Evolutionary conservation across 2,329 filamentous ascomycete species (phyloP).

Genomic region (Macrophomina pseudophaseolina): DNA sequence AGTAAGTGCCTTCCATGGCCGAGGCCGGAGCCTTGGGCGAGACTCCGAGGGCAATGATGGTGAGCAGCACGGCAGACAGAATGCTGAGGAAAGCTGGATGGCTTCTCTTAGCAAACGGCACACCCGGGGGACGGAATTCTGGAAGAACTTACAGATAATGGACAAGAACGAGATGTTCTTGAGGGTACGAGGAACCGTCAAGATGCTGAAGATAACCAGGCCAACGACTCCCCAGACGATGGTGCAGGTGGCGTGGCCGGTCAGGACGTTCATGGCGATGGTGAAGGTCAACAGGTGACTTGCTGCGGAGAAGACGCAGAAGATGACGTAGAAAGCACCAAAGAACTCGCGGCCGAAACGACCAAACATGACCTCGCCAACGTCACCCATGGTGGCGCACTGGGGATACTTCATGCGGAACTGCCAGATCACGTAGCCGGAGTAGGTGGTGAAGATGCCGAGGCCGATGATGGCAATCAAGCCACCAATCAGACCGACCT

Average conservation of each 20-base stretch:
- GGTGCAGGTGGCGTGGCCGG: slow-evolving; percentile 65
- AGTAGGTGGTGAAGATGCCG: slow-evolving; percentile 65
- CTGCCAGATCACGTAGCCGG: slow-evolving; percentile 65
- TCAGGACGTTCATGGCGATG: slow-evolving; percentile 70
- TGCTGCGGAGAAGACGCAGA: slow-evolving; percentile 65
- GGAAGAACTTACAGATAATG: slow-evolving; percentile 53
- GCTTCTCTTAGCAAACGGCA: slow-evolving; percentile 16
- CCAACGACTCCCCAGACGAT: slow-evolving; percentile 68
- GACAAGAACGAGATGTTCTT: slow-evolving; percentile 67
- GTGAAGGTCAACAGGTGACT: slow-evolving; percentile 75
- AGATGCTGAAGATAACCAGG: slow-evolving; percentile 61
- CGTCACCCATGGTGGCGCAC: slow-evolving; percentile 69
- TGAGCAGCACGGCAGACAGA: slow-evolving; percentile 67
- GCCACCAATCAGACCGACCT: slow-evolving; percentile 53
- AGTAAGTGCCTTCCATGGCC: slow-evolving; percentile 38
- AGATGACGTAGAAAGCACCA: slow-evolving; percentile 59
- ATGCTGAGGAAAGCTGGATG: slow-evolving; percentile 66
- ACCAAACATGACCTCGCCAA: slow-evolving; percentile 68
- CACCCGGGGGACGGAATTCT: not conserved
- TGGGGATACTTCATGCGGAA: slow-evolving; percentile 63
- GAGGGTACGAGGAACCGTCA: slow-evolving; percentile 66
- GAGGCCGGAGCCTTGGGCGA: slow-evolving; percentile 39
- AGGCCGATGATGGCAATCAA: slow-evolving; percentile 54
- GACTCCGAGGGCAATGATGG: slow-evolving; percentile 70
- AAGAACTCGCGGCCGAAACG: slow-evolving; percentile 55